Evolutionary conservation across 2,329 filamentous ascomycete genomes (phyloP), one percentile per base, ranked within the genome.

Genomic region (Aspergillus uvarum): DNA sequence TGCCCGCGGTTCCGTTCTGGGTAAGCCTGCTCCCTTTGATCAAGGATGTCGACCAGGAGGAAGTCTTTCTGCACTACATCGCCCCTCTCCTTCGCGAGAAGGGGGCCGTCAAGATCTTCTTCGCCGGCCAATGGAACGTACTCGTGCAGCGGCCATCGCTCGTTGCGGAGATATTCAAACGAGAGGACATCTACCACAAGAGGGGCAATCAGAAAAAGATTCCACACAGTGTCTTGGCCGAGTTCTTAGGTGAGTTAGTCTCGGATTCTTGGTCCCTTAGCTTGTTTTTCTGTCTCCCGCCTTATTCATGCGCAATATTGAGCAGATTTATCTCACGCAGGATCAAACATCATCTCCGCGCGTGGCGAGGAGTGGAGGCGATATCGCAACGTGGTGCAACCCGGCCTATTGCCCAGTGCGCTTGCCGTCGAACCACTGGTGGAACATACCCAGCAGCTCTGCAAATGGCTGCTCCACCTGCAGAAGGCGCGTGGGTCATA

Each of bases 41-140:
- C 22, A 12, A 8, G 31, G 31, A 32, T 32, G 31, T 32, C 31
- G 31, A 32, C 31, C 31, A 32, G 31, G 31, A 32, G 31, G 31
- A 32, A 32, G 31, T 32, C 8, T 32, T 32, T 32, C 31, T 32
- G 8, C 31, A 32, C 31, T 32, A 32, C 31, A 32, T 32, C 31
- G 31, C 31, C 31, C 22, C 29, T 24, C 44, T 48, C 47, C 10
- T 22, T 2, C 38, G 42, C 24, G 26, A 55, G 47, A 2, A 68
- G 54, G 66, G 80, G 4, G 80, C 78, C 4, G 78, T 81, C 51
- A 80, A 80, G 59, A 67, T 81, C 29, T 81, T 78, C 65, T 81
- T 81, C 29, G 79, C 8, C 31, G 31, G 31, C 31, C 31, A 32
- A 32, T 32, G 31, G 31, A 32, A 32, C 31, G 31, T 32, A 12